Evolutionary conservation across 345 rosid genomes (phyloP).

Genomic region (Pseudoturritis turrita): DNA sequence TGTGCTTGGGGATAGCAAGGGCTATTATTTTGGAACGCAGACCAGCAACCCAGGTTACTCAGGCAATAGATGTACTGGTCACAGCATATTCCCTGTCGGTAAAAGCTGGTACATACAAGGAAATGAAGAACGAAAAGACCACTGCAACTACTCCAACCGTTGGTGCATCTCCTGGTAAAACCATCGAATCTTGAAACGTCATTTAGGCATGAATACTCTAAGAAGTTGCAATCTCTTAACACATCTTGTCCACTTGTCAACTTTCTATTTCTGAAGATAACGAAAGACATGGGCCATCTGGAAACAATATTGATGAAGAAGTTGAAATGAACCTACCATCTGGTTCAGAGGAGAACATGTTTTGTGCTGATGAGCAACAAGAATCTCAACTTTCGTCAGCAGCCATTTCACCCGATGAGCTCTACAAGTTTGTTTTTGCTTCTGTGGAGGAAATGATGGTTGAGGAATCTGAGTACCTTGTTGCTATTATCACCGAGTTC

Average conservation of each 20-base stretch:
- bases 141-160: slow-evolving; percentile 33
- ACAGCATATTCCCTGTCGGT: slow-evolving; percentile 61
- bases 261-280: slow-evolving; percentile 50
- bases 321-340: slow-evolving; percentile 39
- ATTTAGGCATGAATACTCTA: slow-evolving; percentile 27
- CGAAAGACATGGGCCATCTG: slow-evolving; percentile 32
- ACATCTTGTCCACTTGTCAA: slow-evolving; percentile 26
- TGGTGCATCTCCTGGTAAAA: slow-evolving; percentile 40
- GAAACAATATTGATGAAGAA: slow-evolving; percentile 36
- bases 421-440: slow-evolving; percentile 80
- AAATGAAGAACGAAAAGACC: slow-evolving; percentile 46
- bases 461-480: slow-evolving; percentile 83
- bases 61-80: slow-evolving; percentile 74
- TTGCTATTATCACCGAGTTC: slow-evolving; percentile 78
- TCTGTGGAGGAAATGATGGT: slow-evolving; percentile 81
- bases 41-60: slow-evolving; percentile 74
- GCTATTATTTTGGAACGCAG: slow-evolving; percentile 81
- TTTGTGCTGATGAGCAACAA: slow-evolving; percentile 58
- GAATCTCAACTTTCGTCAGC: slow-evolving; percentile 72
- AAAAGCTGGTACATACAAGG: slow-evolving; percentile 70
- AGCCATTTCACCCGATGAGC: slow-evolving; percentile 89
- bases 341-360: slow-evolving; percentile 38
- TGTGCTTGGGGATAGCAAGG: slow-evolving; percentile 69
- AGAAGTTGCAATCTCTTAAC: not conserved
- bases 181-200: slow-evolving; percentile 31